Conservation (phyloP, 768 basidiomycete genomes). For the Amanita muscaria region DNA sequence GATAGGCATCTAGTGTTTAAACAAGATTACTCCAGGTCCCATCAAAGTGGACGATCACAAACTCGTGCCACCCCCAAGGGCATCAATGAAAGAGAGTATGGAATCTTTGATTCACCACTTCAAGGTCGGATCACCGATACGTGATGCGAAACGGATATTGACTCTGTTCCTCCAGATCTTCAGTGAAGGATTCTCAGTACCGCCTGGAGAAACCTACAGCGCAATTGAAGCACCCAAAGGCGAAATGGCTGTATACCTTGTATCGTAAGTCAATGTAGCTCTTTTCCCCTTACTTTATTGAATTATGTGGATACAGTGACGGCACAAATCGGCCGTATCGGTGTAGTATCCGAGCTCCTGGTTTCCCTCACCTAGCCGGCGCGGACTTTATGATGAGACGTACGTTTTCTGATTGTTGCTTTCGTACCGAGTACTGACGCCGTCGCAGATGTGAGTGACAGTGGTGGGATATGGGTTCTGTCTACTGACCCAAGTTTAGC, state of each 20-base stretch:
- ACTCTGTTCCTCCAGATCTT: slow-evolving; percentile 53
- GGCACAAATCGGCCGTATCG: slow-evolving; percentile 94
- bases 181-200: slow-evolving; percentile 94
- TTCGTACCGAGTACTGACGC: slow-evolving; percentile 10
- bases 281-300: neutral
- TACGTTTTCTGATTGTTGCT: slow-evolving; percentile 29
- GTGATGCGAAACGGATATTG: neutral
- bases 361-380: slow-evolving; percentile 92
- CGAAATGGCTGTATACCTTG: slow-evolving; percentile 97
- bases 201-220: slow-evolving; percentile 91
- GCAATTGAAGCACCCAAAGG: slow-evolving; percentile 99
- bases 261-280: slow-evolving; percentile 55
- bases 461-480: slow-evolving; percentile 7
- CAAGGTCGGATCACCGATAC: slow-evolving; percentile 46
- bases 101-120: slow-evolving; percentile 97
- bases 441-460: slow-evolving; percentile 32
- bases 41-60: slow-evolving; percentile 97
- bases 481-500: slow-evolving; percentile 32
- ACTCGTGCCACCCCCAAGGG: slow-evolving; percentile 90
- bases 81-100: slow-evolving; percentile 99
- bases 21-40: slow-evolving; percentile 92
- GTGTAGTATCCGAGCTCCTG: slow-evolving; percentile 95
- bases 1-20: slow-evolving; percentile 57
- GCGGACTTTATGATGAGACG: slow-evolving; percentile 98
- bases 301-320: slow-evolving; percentile 42